Evolutionary conservation across 345 rosid genomes (phyloP), one percentile per base, ranked within the genome.

Genomic region (Carallia pectinifolia): DNA sequence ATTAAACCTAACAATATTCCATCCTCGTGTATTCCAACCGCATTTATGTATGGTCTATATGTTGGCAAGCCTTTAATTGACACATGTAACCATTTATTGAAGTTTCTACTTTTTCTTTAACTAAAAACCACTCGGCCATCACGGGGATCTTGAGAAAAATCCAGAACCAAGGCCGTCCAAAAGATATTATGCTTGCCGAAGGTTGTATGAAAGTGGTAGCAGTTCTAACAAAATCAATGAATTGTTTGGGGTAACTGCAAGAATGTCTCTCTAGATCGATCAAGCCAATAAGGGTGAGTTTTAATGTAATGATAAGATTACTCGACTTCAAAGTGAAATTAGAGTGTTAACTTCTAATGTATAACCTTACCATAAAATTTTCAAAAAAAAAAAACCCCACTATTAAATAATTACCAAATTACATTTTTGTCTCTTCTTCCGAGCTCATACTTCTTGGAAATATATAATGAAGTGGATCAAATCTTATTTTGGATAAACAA

Each of bases 111-210:
- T 66, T 71, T 67, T 44, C 18, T 68, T 50, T 40, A 59, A 47
- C 58, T 68, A 16, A 73, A 73, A 72, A 33, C 34, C 36, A 37
- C 71, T 52, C 59, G 4, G 60, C 27, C 56, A 13, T 53, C 83
- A 82, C 81, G 79, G 64, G 75, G 38, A 33, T 79, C 81, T 63
- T 69, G 83, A 34, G 74, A 71, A 15, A 73, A 58, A 56, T 19
- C 30, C 9, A 56, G 60, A 56, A 56, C 50, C 61, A 67, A 52
- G 34, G 73, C 75, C 80, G 76, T 65, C 76, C 68, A 73, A 58
- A 36, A 52, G 37, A 61, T 60, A 1, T 27, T 62, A 33, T 72
- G n/a, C 37, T 59, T 34, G 53, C 50, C 29, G 37, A 48, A n/a
- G 52, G 23, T 36, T 56, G 62, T 58, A 29, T 31, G 23, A 30